These are phyloP conservation scores for Annulohypoxylon nitens DNA, from an alignment of 495 filamentous ascomycete species.

Conservation along the genomic window DNA sequence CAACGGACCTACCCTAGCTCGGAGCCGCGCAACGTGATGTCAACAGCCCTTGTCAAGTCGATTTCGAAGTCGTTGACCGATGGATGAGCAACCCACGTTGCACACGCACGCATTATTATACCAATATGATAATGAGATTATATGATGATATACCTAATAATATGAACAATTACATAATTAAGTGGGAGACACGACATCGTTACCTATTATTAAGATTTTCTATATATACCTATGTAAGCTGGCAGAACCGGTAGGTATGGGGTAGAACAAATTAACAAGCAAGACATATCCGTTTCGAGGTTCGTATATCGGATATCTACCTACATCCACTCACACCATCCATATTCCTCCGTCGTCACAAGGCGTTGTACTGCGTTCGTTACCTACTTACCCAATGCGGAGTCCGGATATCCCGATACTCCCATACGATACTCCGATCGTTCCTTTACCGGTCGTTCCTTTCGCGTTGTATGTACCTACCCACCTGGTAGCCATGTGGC, in stretches of 20 bases:
- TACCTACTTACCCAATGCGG: neutral
- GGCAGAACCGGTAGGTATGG: neutral
- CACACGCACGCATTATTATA: neutral
- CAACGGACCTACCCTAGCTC: slow-evolving; percentile 43
- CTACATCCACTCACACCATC: slow-evolving; percentile 7
- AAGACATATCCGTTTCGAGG: slow-evolving; percentile 8
- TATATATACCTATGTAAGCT: neutral
- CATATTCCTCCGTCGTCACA: neutral
- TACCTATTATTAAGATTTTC: neutral
- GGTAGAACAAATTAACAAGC: slow-evolving; percentile 11
- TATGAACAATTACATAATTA: slow-evolving; percentile 5
- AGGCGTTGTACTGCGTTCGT: neutral
- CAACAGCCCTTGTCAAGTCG: slow-evolving; percentile 27
- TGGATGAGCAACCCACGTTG: slow-evolving; percentile 3
- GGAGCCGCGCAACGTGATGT: slow-evolving; percentile 47
- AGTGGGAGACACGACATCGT: slow-evolving; percentile 7
- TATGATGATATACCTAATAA: neutral
- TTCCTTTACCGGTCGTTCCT: neutral
- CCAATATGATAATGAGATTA: neutral
- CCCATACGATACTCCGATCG: slow-evolving; percentile 12
- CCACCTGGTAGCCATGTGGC: neutral
- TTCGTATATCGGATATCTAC: slow-evolving; percentile 21
- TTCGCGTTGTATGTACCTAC: neutral
- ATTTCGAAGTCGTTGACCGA: neutral
- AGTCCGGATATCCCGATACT: slow-evolving; percentile 19